phyloP scores from a whole-genome alignment of 2,329 filamentous ascomycete genomes.

The Neonectria coccinea region DNA sequence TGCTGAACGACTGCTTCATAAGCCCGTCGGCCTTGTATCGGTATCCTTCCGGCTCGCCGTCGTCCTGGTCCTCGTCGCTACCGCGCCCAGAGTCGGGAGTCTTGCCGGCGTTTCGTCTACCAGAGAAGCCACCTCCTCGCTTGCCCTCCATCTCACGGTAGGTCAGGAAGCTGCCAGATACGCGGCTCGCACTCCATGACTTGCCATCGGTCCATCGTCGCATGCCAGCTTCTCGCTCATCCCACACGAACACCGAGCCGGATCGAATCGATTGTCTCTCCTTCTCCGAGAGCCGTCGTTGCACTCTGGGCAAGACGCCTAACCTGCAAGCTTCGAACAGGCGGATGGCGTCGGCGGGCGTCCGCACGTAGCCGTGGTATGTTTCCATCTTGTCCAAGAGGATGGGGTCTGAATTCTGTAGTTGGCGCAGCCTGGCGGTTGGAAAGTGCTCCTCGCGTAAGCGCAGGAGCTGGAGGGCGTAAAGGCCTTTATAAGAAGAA shows the following conservation, averaged over 20 bases:
- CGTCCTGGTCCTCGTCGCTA: conserved; percentile 87
- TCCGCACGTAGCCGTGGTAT: conserved; percentile 93
- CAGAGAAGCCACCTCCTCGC: conserved; percentile 81
- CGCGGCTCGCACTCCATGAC: conserved; percentile 97
- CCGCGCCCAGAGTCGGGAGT: conserved; percentile 85
- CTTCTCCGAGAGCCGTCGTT: conserved; percentile 93
- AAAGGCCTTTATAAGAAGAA: conserved; percentile 33
- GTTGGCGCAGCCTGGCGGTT: conserved; percentile 38
- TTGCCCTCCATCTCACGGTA: conserved; percentile 99
- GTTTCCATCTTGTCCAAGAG: conserved; percentile 81
- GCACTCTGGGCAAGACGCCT: conserved; percentile 89
- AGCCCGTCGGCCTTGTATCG: conserved; percentile 95
- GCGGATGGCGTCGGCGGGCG: conserved; percentile 96
- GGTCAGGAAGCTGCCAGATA: conserved; percentile 96
- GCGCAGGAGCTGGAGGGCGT: conserved; percentile 31
- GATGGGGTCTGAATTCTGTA: conserved; percentile 33
- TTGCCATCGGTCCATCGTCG: conserved; percentile 98
- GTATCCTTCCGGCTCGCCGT: conserved; percentile 89
- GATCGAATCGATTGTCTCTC: conserved; percentile 96
- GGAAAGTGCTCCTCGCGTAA: conserved; percentile 27
- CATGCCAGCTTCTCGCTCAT: conserved; percentile 98
- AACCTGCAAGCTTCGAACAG: conserved; percentile 97
- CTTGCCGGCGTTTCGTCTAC: conserved; percentile 72
- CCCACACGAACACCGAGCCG: conserved; percentile 99
- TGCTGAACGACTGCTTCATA: conserved; percentile 99